A percentile compares a stretch with the other conserved stretches of the same genome.
Conservation (phyloP, 495 filamentous ascomycete genomes). For the Physcia stellaris region DNA sequence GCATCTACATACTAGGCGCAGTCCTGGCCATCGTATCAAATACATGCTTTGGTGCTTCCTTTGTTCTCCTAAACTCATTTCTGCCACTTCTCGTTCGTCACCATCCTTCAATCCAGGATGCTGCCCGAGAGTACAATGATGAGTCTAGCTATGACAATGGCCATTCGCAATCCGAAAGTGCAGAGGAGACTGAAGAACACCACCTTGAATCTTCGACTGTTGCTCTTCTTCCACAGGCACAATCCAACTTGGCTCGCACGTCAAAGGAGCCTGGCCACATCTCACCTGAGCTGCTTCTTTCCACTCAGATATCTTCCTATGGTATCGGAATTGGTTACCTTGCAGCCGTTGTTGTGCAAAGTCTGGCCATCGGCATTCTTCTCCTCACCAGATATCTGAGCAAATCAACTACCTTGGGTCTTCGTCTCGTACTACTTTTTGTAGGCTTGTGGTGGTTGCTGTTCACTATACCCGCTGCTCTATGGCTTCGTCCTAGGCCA, state of each 20-base stretch:
- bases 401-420: constrained; percentile 60
- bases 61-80: constrained; percentile 75
- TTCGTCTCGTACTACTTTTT: constrained; percentile 71
- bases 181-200: constrained; percentile 5
- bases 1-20: constrained; percentile 65
- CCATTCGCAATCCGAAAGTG: constrained; percentile 7
- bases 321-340: constrained; percentile 87
- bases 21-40: constrained; percentile 81
- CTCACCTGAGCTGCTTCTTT: constrained; percentile 59
- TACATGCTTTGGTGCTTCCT: constrained; percentile 76
- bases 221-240: constrained; percentile 18
- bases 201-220: constrained; percentile 27
- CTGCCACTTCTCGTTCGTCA: constrained; percentile 68
- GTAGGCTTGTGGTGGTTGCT: constrained; percentile 91
- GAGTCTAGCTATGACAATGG: constrained; percentile 5
- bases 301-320: constrained; percentile 73
- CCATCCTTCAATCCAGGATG: constrained; percentile 38
- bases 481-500: constrained; percentile 84
- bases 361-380: constrained; percentile 59
- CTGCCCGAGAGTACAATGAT: neutral
- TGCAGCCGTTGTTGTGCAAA: constrained; percentile 67
- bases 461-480: constrained; percentile 77
- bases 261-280: constrained; percentile 10
- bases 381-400: constrained; percentile 48
- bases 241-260: constrained; percentile 4